Percentiles rank a stretch among this genome's conserved stretches.
Conservation (phyloP, 2,329 filamentous ascomycete species). For the Setomelanomma holmii region DNA sequence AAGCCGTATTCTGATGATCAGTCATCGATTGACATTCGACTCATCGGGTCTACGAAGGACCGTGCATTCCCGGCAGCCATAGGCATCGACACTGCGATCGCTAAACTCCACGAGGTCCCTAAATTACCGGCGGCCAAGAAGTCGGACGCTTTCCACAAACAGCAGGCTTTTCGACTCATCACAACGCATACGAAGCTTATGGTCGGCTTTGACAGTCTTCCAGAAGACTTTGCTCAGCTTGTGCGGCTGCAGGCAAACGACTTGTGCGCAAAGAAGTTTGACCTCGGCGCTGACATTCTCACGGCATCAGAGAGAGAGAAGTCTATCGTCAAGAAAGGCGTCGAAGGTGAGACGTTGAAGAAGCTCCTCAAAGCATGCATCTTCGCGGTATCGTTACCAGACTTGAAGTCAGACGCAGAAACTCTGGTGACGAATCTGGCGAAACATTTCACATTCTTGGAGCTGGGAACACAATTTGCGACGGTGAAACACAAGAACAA, state of each 20-base stretch:
- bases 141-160: constrained; percentile 88
- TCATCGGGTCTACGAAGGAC: constrained; percentile 89
- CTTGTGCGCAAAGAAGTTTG: constrained; percentile 73
- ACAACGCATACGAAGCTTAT: constrained; percentile 89
- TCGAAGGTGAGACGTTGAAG: constrained; percentile 81
- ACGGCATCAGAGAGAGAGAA: constrained; percentile 79
- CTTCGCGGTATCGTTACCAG: constrained; percentile 81
- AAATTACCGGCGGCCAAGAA: constrained; percentile 67
- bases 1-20: constrained; percentile 86
- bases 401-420: constrained; percentile 78
- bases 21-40: constrained; percentile 84
- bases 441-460: constrained; percentile 87
- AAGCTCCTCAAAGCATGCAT: constrained; percentile 89
- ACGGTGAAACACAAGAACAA: constrained; percentile 78
- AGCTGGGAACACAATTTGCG: constrained; percentile 84
- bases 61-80: constrained; percentile 85
- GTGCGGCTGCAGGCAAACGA: constrained; percentile 91
- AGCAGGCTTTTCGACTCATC: constrained; percentile 87
- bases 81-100: constrained; percentile 86
- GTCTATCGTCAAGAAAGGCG: constrained; percentile 85
- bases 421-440: constrained; percentile 81
- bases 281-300: constrained; percentile 73
- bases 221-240: constrained; percentile 85
- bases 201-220: constrained; percentile 84
- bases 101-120: constrained; percentile 82